These are phyloP conservation scores for Colletotrichum orchidophilum DNA, from an alignment of 2,329 filamentous ascomycete species.

Conservation along the genomic window DNA sequence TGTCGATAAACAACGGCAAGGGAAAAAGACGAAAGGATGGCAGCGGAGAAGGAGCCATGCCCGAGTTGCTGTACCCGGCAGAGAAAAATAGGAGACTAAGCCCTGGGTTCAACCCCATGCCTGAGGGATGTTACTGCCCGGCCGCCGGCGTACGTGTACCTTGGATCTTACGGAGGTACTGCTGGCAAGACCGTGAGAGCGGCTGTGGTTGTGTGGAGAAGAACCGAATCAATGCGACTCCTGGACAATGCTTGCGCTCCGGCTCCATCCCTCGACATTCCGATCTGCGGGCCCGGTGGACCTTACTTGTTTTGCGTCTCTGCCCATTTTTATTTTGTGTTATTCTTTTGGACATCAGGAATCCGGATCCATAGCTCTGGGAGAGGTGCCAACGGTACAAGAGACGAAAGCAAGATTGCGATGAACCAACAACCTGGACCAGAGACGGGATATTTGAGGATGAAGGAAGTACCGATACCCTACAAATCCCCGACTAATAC, in stretches of 20 bases:
- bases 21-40: not conserved
- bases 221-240: not conserved
- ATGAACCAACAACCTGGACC: not conserved
- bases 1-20: not conserved
- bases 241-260: conserved; percentile 8
- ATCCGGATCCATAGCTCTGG: not conserved
- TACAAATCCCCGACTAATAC: not conserved
- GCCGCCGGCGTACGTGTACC: not conserved
- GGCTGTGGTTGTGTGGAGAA: not conserved
- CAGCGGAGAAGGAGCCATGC: too few relatives aligned
- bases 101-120: not conserved
- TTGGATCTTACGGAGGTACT: too few relatives aligned
- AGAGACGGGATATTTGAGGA: not conserved
- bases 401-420: conserved; percentile 10
- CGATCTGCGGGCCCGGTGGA: conserved; percentile 20
- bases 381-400: not conserved
- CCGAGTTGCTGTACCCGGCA: not conserved
- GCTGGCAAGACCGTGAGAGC: too few relatives aligned
- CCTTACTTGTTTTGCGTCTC: not conserved
- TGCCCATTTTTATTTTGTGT: not conserved
- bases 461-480: not conserved
- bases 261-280: conserved; percentile 8
- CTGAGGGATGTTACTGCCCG: not conserved
- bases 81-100: not conserved
- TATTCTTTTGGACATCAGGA: not conserved